phyloP scores from a whole-genome alignment of 225 moss, liverwort and hornwort species.

The Lunularia cruciata region DNA sequence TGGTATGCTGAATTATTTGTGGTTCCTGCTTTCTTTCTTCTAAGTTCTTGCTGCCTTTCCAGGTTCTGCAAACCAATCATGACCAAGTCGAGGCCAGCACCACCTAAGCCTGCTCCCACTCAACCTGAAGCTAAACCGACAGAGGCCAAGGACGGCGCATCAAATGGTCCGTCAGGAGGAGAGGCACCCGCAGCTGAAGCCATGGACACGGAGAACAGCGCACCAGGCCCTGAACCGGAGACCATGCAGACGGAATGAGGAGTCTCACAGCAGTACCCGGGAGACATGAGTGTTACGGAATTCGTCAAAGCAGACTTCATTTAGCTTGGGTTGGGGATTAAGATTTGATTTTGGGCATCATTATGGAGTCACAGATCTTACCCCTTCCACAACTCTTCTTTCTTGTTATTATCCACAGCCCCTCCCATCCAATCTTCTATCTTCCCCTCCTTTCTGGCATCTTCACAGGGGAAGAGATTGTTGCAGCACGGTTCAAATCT shows the following conservation, averaged over 20 bases:
- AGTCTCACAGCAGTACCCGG: slow-evolving; percentile 9
- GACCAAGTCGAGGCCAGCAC: slow-evolving; percentile 88
- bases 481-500: slow-evolving; percentile 8
- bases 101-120: slow-evolving; percentile 62
- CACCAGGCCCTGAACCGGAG: slow-evolving; percentile 51
- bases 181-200: slow-evolving; percentile 56
- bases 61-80: slow-evolving; percentile 99
- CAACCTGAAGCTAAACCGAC: slow-evolving; percentile 47
- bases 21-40: too few species aligned
- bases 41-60: not conserved
- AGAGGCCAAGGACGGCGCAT: slow-evolving; percentile 58
- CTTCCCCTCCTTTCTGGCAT: slow-evolving; percentile 26
- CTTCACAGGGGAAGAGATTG: slow-evolving; percentile 19
- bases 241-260: slow-evolving; percentile 74
- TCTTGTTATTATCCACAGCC: slow-evolving; percentile 32
- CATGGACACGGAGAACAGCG: slow-evolving; percentile 72
- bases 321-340: slow-evolving; percentile 27
- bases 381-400: slow-evolving; percentile 32
- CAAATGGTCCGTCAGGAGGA: slow-evolving; percentile 41
- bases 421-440: slow-evolving; percentile 20
- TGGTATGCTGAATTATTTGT: too few species aligned
- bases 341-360: slow-evolving; percentile 56
- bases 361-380: slow-evolving; percentile 38
- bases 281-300: slow-evolving; percentile 22
- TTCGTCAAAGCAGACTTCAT: slow-evolving; percentile 20